Conservation (phyloP, 2,329 filamentous ascomycete species). For the Endocalyx cinctus region DNA sequence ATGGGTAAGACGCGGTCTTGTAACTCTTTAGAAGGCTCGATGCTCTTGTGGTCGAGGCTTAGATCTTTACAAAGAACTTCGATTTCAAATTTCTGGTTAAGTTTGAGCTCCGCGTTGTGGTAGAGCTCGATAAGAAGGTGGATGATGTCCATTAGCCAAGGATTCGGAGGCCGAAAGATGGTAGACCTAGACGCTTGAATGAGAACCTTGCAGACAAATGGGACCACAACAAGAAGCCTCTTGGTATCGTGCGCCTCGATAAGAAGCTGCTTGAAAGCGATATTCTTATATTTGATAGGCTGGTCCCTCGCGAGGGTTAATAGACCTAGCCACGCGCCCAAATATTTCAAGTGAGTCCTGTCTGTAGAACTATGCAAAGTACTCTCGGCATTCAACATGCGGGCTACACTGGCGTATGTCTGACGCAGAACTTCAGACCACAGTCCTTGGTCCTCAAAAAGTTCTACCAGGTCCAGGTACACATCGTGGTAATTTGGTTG, state of each 20-base stretch:
- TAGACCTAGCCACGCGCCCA: slow-evolving; percentile 89
- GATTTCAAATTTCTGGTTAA: slow-evolving; percentile 98
- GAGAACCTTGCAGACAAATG: slow-evolving; percentile 95
- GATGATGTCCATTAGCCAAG: slow-evolving; percentile 96
- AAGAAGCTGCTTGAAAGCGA: slow-evolving; percentile 93
- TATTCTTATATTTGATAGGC: slow-evolving; percentile 92
- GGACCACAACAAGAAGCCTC: slow-evolving; percentile 85
- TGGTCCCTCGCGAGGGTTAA: slow-evolving; percentile 90
- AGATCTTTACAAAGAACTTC: slow-evolving; percentile 94
- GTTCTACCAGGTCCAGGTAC: slow-evolving; percentile 82
- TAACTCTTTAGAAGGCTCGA: slow-evolving; percentile 83
- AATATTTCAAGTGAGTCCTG: slow-evolving; percentile 83
- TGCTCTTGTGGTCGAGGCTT: slow-evolving; percentile 84
- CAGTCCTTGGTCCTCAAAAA: slow-evolving; percentile 72
- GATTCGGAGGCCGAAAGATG: slow-evolving; percentile 91
- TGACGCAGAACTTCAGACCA: slow-evolving; percentile 90
- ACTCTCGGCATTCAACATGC: slow-evolving; percentile 83
- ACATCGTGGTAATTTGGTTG: slow-evolving; percentile 95
- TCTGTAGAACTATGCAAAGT: slow-evolving; percentile 83
- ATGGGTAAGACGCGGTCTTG: slow-evolving; percentile 66
- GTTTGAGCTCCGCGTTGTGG: slow-evolving; percentile 84
- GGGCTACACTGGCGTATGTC: slow-evolving; percentile 81
- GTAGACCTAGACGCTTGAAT: slow-evolving; percentile 78
- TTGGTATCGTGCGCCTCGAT: slow-evolving; percentile 93
- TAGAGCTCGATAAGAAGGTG: slow-evolving; percentile 89